Evolutionary conservation across 345 rosid genomes (phyloP).

Genomic region (Ceriops tagal): DNA sequence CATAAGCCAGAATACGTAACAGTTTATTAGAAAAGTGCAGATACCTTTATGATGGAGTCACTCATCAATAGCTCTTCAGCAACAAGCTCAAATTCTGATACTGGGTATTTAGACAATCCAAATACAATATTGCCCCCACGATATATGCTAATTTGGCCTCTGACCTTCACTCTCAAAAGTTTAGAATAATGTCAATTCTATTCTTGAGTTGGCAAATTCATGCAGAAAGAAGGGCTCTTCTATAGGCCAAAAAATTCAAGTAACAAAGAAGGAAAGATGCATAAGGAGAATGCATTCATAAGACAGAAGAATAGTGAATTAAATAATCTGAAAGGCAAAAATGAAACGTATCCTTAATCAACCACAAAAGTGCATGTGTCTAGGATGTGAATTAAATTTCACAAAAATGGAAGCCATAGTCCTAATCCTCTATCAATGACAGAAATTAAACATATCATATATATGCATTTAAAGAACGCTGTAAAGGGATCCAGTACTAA

Average conservation of each 20-base stretch:
- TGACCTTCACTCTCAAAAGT: constrained; percentile 52
- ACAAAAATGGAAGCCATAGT: no score
- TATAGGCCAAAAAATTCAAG: constrained; percentile 1
- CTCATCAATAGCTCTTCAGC: constrained; percentile 99
- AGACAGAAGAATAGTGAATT: background rate
- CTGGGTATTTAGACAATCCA: constrained; percentile 77
- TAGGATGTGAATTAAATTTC: no score
- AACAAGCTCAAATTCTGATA: constrained; percentile 96
- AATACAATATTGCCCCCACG: constrained; percentile 82
- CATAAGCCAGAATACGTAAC: constrained; percentile 1
- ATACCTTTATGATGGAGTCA: constrained; percentile 85
- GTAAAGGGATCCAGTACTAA: no score
- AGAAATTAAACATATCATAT: no score
- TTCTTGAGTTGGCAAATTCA: constrained; percentile 5
- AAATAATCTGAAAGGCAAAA: background rate
- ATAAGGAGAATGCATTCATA: background rate
- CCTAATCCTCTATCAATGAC: no score
- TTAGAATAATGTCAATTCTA: background rate
- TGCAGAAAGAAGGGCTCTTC: constrained; percentile 13
- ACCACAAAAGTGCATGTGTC: background rate
- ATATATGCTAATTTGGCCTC: constrained; percentile 89
- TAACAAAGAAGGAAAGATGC: constrained; percentile 1
- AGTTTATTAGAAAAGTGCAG: background rate
- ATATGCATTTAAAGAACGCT: no score
- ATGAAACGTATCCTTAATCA: background rate